Conservation (phyloP, 2,329 filamentous ascomycete species). For the Ophiocordyceps camponoti-floridani region DNA sequence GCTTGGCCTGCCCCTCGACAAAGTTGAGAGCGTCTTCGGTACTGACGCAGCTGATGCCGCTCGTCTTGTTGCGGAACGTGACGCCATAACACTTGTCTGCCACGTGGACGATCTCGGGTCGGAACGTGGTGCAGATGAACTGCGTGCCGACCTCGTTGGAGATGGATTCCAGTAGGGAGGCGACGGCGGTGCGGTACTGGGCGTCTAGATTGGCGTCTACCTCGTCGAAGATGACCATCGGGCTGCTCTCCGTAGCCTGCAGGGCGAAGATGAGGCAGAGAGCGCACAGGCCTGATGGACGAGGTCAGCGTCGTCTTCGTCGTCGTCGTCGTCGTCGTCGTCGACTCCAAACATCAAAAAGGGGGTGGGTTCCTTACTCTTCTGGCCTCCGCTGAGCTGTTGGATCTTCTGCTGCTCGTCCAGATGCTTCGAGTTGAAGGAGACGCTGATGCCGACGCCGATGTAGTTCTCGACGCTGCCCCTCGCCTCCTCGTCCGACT, state of each 20-base stretch:
- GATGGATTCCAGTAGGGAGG: slow-evolving; percentile 68
- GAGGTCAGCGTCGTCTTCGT: too few relatives aligned
- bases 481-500: slow-evolving; percentile 51
- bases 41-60: slow-evolving; percentile 77
- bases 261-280: slow-evolving; percentile 98
- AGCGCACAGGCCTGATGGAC: slow-evolving; percentile 59
- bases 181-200: slow-evolving; percentile 92
- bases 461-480: slow-evolving; percentile 83
- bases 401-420: slow-evolving; percentile 97
- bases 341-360: too few relatives aligned
- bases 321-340: too few relatives aligned
- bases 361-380: slow-evolving; percentile 56
- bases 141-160: slow-evolving; percentile 50
- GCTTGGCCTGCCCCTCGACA: slow-evolving; percentile 61
- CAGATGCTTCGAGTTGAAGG: slow-evolving; percentile 89
- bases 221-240: slow-evolving; percentile 98
- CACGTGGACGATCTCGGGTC: slow-evolving; percentile 86
- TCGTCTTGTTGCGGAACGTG: slow-evolving; percentile 84
- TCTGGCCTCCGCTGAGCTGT: slow-evolving; percentile 91
- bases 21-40: slow-evolving; percentile 81
- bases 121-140: slow-evolving; percentile 98
- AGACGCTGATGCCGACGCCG: slow-evolving; percentile 90
- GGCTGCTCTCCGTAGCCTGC: slow-evolving; percentile 89
- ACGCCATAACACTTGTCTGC: slow-evolving; percentile 98
- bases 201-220: slow-evolving; percentile 97